Conservation (phyloP, 345 rosid genomes). For the Populus simonii region DNA sequence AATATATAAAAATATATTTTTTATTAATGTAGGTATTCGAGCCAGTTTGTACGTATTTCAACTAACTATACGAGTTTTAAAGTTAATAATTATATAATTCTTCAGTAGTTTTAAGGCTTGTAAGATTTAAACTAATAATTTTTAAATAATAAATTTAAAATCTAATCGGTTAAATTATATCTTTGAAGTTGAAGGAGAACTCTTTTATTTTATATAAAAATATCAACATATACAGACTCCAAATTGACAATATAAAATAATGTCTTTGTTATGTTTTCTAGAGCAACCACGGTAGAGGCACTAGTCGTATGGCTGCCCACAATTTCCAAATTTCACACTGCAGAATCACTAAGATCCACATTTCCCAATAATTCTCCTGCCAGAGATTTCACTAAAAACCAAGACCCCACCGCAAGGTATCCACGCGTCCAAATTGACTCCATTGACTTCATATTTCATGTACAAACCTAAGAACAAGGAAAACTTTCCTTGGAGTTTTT, state of each 20-base stretch:
- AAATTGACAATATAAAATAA: too few relatives aligned
- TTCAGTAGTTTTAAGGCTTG: rapidly evolving
- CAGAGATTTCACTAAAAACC: neutral
- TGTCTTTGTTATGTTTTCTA: neutral
- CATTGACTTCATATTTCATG: neutral
- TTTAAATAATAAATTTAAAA: too few relatives aligned
- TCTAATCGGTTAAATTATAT: too few relatives aligned
- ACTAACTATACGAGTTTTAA: rapidly evolving
- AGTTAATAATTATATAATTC: rapidly evolving
- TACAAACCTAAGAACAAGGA: too few relatives aligned
- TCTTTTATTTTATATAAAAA: too few relatives aligned
- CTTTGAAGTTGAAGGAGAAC: rapidly evolving
- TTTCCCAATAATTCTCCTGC: neutral
- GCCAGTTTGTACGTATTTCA: rapidly evolving
- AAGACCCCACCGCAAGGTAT: neutral
- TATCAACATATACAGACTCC: neutral
- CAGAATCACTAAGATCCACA: neutral
- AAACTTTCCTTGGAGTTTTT: too few relatives aligned
- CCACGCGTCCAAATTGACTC: neutral
- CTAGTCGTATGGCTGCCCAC: neutral
- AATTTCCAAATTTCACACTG: neutral
- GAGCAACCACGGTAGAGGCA: neutral
- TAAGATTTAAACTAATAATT: rapidly evolving
- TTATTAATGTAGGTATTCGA: rapidly evolving
- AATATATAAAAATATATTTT: too few relatives aligned